phyloP scores from a whole-genome alignment of 2,329 filamentous ascomycete species.

The Diaporthe longicolla region DNA sequence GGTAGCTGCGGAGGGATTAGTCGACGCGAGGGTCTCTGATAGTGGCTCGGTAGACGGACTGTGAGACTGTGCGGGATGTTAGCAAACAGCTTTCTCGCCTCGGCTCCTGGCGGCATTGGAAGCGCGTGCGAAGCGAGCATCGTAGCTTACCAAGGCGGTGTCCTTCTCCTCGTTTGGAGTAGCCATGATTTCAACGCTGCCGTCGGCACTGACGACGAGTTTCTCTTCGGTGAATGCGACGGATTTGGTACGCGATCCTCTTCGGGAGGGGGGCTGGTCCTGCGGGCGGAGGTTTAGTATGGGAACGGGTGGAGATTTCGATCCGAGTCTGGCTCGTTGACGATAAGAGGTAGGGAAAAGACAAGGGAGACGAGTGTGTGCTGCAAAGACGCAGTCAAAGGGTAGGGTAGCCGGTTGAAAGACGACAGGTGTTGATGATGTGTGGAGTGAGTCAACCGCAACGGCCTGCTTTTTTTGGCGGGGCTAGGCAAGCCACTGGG shows the following conservation, averaged over 20 bases:
- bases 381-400: constrained; percentile 6
- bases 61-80: constrained; percentile 39
- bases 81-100: constrained; percentile 23
- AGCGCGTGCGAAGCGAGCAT: background rate
- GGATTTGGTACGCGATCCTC: constrained; percentile 81
- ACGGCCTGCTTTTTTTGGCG: constrained; percentile 42
- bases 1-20: constrained; percentile 42
- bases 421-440: constrained; percentile 39
- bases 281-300: constrained; percentile 45
- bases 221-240: constrained; percentile 93
- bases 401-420: constrained; percentile 30
- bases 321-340: constrained; percentile 31
- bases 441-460: constrained; percentile 39
- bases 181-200: constrained; percentile 83
- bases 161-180: constrained; percentile 81
- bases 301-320: constrained; percentile 6
- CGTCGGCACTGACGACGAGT: constrained; percentile 90
- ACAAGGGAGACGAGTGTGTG: background rate
- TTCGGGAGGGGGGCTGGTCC: constrained; percentile 65
- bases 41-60: constrained; percentile 43
- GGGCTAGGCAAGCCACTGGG: constrained; percentile 29
- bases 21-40: constrained; percentile 42
- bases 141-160: constrained; percentile 70
- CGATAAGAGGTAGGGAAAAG: constrained; percentile 1
- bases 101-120: background rate